A percentile compares a stretch with the other conserved stretches of the same genome.
Conservation (phyloP, 1,139 yeast genomes). For the Suhomyces coccinellae region DNA sequence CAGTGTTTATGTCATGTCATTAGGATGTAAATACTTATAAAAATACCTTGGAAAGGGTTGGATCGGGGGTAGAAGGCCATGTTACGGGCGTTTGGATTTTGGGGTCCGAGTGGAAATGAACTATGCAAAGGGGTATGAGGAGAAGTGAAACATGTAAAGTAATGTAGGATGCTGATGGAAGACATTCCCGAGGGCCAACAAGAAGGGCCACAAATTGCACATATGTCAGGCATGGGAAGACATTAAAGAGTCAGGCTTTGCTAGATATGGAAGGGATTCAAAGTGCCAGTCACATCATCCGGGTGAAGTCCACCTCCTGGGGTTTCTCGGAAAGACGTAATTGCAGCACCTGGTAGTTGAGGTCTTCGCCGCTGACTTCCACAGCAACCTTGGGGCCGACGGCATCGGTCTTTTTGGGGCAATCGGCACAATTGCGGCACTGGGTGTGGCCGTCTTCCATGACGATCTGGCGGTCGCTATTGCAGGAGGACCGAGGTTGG, state of each 20-base stretch:
- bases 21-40: too few relatives aligned
- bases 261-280: neutral
- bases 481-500: conserved; percentile 12
- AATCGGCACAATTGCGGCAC: conserved; percentile 32
- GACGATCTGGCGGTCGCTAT: conserved; percentile 20
- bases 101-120: too few relatives aligned
- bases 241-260: neutral
- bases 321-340: neutral
- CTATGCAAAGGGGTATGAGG: too few relatives aligned
- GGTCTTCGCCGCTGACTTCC: conserved; percentile 7
- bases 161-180: too few relatives aligned
- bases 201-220: too few relatives aligned
- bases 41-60: too few relatives aligned
- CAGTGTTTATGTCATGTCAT: too few relatives aligned
- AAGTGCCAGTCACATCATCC: neutral
- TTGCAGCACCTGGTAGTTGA: conserved; percentile 3
- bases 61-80: too few relatives aligned
- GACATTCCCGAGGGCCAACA: too few relatives aligned
- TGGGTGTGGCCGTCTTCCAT: conserved; percentile 22
- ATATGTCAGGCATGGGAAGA: too few relatives aligned
- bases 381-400: conserved; percentile 6
- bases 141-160: too few relatives aligned
- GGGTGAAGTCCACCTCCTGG: conserved; percentile 10
- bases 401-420: conserved; percentile 21
- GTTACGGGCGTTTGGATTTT: too few relatives aligned